Base-by-base conservation (phyloP, 441 rosid genomes). In the Populus tomentosa region DNA sequence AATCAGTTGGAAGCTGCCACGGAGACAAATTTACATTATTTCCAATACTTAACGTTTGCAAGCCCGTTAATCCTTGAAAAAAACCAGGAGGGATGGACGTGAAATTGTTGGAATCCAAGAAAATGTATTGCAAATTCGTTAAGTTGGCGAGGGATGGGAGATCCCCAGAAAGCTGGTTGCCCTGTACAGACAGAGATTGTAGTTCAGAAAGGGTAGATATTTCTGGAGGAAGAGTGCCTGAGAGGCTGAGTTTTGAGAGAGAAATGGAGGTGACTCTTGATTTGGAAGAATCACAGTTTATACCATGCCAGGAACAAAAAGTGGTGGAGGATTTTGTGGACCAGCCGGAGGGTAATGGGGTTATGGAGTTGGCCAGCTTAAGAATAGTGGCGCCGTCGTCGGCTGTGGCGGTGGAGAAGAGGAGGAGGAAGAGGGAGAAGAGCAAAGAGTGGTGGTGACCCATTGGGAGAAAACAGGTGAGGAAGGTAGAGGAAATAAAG, bases 1-100 rank as follows among this genome's bases (percentile, higher is more conserved):
- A 85, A 74, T 89, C 92, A 1, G 67, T 5, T 5, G 97, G 94
- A 62, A 93, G 85, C 50, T 67, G 10, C 97, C 98, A 91, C 0
- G 88, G 35, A 2, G 72, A 35, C 9, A 93, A 71, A 30, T 80
- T 26, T 0, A 0, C 0, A 40, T 88, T 87, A 0, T 83, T 71
- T 66, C 89, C 80, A 53, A 91, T 16, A 71, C 89, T 86, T 35
- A 91, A 75, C 21, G 20, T 80, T 69, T 82, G 86, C 42, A 93
- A 82, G 74, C 78, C 79, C 10, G 91, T 73, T 59, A 93, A 89
- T 10, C 90, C 93, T 13, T 78, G 78, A 79, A 93, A 90, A 78
- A 88, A 88, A 32, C 89, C 88, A 6, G 83, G 2, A 2, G 87
- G 78, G 14, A 89, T 80, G 21, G 88, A 80, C 50, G 85, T 82